phyloP scores from a whole-genome alignment of 768 basidiomycete genomes.

The Albatrellus ellisii region DNA sequence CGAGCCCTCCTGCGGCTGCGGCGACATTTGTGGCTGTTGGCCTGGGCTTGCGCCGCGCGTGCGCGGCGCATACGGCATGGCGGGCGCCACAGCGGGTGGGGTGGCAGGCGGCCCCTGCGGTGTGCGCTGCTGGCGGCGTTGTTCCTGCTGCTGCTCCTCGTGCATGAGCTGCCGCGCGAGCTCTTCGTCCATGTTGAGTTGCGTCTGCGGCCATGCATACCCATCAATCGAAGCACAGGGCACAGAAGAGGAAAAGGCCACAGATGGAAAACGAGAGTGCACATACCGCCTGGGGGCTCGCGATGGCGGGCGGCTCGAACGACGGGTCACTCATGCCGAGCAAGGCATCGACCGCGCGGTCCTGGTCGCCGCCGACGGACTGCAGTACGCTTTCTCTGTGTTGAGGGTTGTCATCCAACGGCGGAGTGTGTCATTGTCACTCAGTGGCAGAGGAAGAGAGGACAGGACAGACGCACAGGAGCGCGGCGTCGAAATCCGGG shows the following conservation, averaged over 20 bases:
- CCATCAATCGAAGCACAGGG: neutral
- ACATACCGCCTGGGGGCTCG: slow-evolving; percentile 17
- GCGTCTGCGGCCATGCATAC: slow-evolving; percentile 33
- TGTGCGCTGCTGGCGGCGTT: slow-evolving; percentile 7
- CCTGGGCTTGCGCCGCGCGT: slow-evolving; percentile 3
- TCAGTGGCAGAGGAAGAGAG: neutral
- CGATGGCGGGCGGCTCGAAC: slow-evolving; percentile 27
- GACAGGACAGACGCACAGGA: slow-evolving; percentile 4
- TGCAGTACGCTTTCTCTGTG: slow-evolving; percentile 36
- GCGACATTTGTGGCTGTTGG: neutral
- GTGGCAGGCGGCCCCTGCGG: no score
- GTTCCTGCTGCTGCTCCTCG: slow-evolving; percentile 28
- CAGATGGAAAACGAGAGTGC: neutral
- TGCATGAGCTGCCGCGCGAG: slow-evolving; percentile 60
- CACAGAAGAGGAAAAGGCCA: neutral
- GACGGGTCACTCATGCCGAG: slow-evolving; percentile 82
- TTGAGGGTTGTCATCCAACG: neutral
- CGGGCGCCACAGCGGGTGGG: slow-evolving; percentile 12
- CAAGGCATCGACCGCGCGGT: slow-evolving; percentile 61
- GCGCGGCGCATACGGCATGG: slow-evolving; percentile 15
- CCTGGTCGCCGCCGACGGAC: slow-evolving; percentile 57
- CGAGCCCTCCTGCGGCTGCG: slow-evolving; percentile 18
- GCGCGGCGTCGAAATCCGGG: slow-evolving; percentile 12
- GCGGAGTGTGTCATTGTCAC: neutral
- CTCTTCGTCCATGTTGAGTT: slow-evolving; percentile 72